Evolutionary conservation across 2,329 filamentous ascomycete species (phyloP).

Genomic region (Cladosporium sp.): DNA sequence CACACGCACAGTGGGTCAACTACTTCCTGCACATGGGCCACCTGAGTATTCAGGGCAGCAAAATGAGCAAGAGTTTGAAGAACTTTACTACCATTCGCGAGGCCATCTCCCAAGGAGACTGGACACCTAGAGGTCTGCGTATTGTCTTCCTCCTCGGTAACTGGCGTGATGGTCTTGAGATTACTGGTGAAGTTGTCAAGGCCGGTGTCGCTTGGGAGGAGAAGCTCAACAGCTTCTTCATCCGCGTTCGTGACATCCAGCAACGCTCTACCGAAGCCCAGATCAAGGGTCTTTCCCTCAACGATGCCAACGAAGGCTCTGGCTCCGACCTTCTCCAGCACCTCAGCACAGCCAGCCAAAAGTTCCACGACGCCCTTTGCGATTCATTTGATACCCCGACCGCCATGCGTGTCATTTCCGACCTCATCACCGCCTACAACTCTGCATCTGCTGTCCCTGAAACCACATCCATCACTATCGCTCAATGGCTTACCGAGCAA

Average conservation of each 20-base stretch:
- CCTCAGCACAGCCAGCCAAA: conserved; percentile 56
- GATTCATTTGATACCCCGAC: conserved; percentile 87
- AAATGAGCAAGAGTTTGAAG: conserved; percentile 95
- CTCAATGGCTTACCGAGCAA: conserved; percentile 78
- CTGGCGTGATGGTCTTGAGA: conserved; percentile 91
- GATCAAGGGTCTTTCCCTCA: conserved; percentile 12
- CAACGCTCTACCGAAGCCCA: conserved; percentile 18
- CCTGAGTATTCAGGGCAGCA: conserved; percentile 81
- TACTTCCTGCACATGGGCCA: conserved; percentile 97
- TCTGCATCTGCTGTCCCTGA: conserved; percentile 49
- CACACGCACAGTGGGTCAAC: conserved; percentile 74
- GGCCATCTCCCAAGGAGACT: conserved; percentile 67
- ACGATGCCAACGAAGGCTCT: conserved; percentile 35
- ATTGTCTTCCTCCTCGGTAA: conserved; percentile 84
- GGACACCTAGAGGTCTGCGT: conserved; percentile 76
- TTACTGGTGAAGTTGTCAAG: conserved; percentile 77
- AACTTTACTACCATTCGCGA: conserved; percentile 94
- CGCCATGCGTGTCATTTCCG: conserved; percentile 75
- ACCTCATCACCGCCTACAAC: conserved; percentile 78
- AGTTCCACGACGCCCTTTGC: conserved; percentile 66
- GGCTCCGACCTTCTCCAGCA: conserved; percentile 42
- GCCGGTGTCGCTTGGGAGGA: conserved; percentile 78
- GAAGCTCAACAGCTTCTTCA: conserved; percentile 70
- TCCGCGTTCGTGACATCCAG: conserved; percentile 56
- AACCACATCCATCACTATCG: conserved; percentile 55